Evolutionary conservation across 2,329 filamentous ascomycete genomes (phyloP).

Genomic region (Chaetothyriales sp.): DNA sequence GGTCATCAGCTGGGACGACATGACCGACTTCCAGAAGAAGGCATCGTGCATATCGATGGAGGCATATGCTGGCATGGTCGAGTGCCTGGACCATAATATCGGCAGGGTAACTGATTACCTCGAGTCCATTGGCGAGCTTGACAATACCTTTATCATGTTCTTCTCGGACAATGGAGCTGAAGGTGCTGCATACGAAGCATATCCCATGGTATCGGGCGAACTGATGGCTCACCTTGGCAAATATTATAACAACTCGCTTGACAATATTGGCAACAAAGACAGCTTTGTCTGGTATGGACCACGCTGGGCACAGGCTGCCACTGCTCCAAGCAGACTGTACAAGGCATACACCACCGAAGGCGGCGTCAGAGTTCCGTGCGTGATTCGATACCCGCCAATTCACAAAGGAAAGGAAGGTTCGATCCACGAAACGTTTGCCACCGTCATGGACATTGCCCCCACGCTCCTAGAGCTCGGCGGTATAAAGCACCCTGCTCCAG

Average conservation of each 20-base stretch:
- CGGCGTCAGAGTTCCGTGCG: slow-evolving; percentile 24
- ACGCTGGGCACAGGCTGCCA: slow-evolving; percentile 35
- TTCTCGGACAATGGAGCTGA: slow-evolving; percentile 38
- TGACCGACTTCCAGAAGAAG: slow-evolving; percentile 25
- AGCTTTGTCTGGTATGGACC: slow-evolving; percentile 38
- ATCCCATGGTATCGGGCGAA: slow-evolving; percentile 27
- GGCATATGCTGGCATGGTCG: slow-evolving; percentile 37
- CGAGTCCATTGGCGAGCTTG: slow-evolving; percentile 31
- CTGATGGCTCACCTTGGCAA: slow-evolving; percentile 30
- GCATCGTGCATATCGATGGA: slow-evolving; percentile 35
- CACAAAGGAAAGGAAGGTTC: slow-evolving; percentile 8
- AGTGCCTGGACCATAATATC: slow-evolving; percentile 32
- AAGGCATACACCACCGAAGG: slow-evolving; percentile 24
- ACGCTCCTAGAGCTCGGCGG: slow-evolving; percentile 30
- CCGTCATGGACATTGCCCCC: slow-evolving; percentile 38
- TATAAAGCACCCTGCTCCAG: slow-evolving; percentile 37
- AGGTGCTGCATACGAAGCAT: slow-evolving; percentile 32
- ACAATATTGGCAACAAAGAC: slow-evolving; percentile 33
- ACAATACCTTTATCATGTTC: slow-evolving; percentile 37
- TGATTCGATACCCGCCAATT: slow-evolving; percentile 21
- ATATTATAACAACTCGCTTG: slow-evolving; percentile 35
- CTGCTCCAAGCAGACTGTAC: slow-evolving; percentile 26
- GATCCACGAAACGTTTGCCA: slow-evolving; percentile 26
- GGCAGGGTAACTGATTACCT: slow-evolving; percentile 33
- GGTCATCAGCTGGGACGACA: slow-evolving; percentile 27